phyloP scores from a whole-genome alignment of 1,139 yeast species.

The Blastobotrys arbuscula region DNA sequence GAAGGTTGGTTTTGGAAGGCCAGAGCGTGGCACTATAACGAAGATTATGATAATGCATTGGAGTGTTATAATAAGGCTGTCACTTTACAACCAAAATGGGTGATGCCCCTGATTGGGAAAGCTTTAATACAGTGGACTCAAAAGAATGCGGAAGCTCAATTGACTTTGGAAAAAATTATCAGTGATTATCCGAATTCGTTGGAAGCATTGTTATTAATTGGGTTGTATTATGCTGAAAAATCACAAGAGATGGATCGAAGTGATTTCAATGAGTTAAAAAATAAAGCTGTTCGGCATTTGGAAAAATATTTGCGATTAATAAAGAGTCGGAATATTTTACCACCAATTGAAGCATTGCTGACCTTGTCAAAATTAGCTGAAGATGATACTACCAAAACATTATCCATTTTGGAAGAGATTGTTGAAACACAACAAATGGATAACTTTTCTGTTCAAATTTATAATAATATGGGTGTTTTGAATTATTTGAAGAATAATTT shows the following conservation, averaged over 20 bases:
- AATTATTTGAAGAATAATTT: slow-evolving; percentile 61
- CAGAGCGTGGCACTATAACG: slow-evolving; percentile 57
- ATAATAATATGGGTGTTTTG: slow-evolving; percentile 83
- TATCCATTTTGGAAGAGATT: slow-evolving; percentile 54
- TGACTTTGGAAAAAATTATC: slow-evolving; percentile 73
- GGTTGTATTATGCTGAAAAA: slow-evolving; percentile 23
- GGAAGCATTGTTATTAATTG: slow-evolving; percentile 45
- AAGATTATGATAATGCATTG: slow-evolving; percentile 64
- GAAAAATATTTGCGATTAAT: slow-evolving; percentile 69
- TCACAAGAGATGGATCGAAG: slow-evolving; percentile 13
- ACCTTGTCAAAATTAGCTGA: slow-evolving; percentile 67
- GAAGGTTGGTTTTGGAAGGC: slow-evolving; percentile 86
- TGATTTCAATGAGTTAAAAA: slow-evolving; percentile 19
- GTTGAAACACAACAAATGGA: slow-evolving; percentile 39
- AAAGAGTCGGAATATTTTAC: slow-evolving; percentile 53
- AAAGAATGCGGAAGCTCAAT: slow-evolving; percentile 73
- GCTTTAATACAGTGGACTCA: slow-evolving; percentile 80
- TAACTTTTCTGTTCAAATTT: slow-evolving; percentile 58
- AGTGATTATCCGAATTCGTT: slow-evolving; percentile 62
- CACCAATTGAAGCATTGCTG: slow-evolving; percentile 63
- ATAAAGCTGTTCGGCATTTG: slow-evolving; percentile 51
- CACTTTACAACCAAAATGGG: slow-evolving; percentile 31
- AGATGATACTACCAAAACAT: slow-evolving; percentile 46
- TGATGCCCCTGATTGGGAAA: slow-evolving; percentile 71
- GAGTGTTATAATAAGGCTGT: slow-evolving; percentile 50